Conservation (phyloP, 257 asterid genomes). For the Penstemon davidsonii region DNA sequence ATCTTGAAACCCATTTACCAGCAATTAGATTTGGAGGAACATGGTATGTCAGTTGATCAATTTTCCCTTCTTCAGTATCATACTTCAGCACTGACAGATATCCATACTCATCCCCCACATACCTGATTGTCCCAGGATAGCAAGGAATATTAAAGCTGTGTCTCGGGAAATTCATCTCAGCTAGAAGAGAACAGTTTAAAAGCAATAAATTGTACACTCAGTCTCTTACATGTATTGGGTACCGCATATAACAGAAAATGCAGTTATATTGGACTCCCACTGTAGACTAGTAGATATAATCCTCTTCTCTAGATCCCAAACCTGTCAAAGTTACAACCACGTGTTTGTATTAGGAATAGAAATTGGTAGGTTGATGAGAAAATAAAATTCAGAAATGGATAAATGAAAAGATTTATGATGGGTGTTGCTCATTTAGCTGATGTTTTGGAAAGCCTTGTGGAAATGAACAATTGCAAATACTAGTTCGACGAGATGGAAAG, state of each 20-base stretch:
- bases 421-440: slow-evolving; percentile 16
- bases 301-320: slow-evolving; percentile 93
- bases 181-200: slow-evolving; percentile 17
- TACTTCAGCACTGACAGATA: slow-evolving; percentile 80
- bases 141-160: slow-evolving; percentile 26
- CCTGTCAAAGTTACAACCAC: slow-evolving; percentile 44
- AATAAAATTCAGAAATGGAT: slow-evolving; percentile 1
- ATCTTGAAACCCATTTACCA: slow-evolving; percentile 53
- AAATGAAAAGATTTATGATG: slow-evolving; percentile 14
- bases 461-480: slow-evolving; percentile 15
- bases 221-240: slow-evolving; percentile 83
- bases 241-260: slow-evolving; percentile 70
- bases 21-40: slow-evolving; percentile 81
- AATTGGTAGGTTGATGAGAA: slow-evolving; percentile 5
- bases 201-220: slow-evolving; percentile 9
- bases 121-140: slow-evolving; percentile 50
- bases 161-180: slow-evolving; percentile 24
- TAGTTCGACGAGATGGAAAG: slow-evolving; percentile 5
- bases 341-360: slow-evolving; percentile 16
- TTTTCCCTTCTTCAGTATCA: slow-evolving; percentile 56
- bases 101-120: slow-evolving; percentile 91
- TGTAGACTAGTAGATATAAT: slow-evolving; percentile 56
- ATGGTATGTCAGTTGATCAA: slow-evolving; percentile 70
- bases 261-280: slow-evolving; percentile 96
- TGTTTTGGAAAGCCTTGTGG: slow-evolving; percentile 25